These are phyloP conservation scores for Pseudogymnoascus sp. DNA, from an alignment of 2,329 filamentous ascomycete species.

Conservation along the genomic window DNA sequence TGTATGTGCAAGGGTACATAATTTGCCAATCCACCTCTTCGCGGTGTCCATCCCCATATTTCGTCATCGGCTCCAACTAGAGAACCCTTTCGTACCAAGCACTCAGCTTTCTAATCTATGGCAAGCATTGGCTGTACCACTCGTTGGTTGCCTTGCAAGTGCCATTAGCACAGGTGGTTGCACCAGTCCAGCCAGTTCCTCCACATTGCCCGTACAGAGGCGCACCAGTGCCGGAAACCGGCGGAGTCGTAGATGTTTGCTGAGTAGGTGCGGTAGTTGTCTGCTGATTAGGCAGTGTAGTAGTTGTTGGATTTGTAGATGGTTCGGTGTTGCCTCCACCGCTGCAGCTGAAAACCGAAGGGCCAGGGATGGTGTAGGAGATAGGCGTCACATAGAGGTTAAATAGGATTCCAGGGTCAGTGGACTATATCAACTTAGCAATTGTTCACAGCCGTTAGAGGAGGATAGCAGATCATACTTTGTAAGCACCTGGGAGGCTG, in stretches of 20 bases:
- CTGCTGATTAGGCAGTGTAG: not conserved
- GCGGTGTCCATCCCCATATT: not conserved
- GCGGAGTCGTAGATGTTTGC: not conserved
- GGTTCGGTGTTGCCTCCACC: not conserved
- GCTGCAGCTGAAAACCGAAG: constrained; percentile 27
- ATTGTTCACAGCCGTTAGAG: constrained; percentile 16
- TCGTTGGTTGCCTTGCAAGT: constrained; percentile 12
- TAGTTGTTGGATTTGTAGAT: not conserved
- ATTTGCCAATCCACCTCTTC: not conserved
- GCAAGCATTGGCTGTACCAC: constrained; percentile 11
- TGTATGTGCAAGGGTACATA: not conserved
- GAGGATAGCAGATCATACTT: not conserved
- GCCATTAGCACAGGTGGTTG: constrained; percentile 13
- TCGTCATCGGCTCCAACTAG: not conserved
- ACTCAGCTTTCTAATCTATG: not conserved
- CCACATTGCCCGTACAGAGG: constrained; percentile 11
- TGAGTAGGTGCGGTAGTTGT: not conserved
- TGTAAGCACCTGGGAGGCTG: not conserved
- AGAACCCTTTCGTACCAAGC: not conserved
- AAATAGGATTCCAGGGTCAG: constrained; percentile 33
- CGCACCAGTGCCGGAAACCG: constrained; percentile 1
- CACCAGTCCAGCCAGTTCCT: constrained; percentile 10
- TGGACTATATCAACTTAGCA: constrained; percentile 27
- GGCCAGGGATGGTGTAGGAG: constrained; percentile 36
- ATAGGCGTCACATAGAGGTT: constrained; percentile 30